Conservation (phyloP, 208 protist genomes). For the Leptomonas pyrrhocoris region DNA sequence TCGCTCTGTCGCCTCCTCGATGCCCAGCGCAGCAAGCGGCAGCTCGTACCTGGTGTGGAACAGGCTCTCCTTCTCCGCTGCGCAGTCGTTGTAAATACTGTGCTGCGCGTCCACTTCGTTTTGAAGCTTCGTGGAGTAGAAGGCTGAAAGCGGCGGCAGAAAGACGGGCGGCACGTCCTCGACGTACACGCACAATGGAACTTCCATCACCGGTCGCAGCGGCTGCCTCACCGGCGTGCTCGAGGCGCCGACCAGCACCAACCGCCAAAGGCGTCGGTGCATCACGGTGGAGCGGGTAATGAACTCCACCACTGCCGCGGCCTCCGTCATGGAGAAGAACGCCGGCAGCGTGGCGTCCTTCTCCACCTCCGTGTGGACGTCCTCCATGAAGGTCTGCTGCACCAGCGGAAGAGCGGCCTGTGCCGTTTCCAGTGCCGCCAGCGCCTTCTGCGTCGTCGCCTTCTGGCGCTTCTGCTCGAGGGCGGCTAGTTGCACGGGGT, state of each 20-base stretch:
- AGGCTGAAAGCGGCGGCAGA: constrained; percentile 63
- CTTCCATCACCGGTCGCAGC: constrained; percentile 17
- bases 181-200: constrained; percentile 19
- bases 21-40: constrained; percentile 35
- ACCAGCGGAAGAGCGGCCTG: constrained; percentile 46
- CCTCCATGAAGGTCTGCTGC: constrained; percentile 33
- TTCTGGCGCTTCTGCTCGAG: constrained; percentile 51
- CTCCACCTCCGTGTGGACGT: constrained; percentile 40
- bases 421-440: constrained; percentile 41
- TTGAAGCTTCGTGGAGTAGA: constrained; percentile 50
- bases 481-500: constrained; percentile 47
- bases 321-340: constrained; percentile 65
- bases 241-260: constrained; percentile 26
- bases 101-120: constrained; percentile 40
- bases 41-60: constrained; percentile 33
- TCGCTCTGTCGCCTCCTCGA: constrained; percentile 33
- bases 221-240: constrained; percentile 10
- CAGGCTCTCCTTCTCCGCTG: constrained; percentile 11
- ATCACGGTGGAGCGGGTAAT: constrained; percentile 55
- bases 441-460: constrained; percentile 60
- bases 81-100: constrained; percentile 36
- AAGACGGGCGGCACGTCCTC: constrained; percentile 46
- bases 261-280: constrained; percentile 69
- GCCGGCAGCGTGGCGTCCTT: constrained; percentile 54
- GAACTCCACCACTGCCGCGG: constrained; percentile 56